phyloP scores from a whole-genome alignment of 768 basidiomycete species.

The Hericium coralloides region DNA sequence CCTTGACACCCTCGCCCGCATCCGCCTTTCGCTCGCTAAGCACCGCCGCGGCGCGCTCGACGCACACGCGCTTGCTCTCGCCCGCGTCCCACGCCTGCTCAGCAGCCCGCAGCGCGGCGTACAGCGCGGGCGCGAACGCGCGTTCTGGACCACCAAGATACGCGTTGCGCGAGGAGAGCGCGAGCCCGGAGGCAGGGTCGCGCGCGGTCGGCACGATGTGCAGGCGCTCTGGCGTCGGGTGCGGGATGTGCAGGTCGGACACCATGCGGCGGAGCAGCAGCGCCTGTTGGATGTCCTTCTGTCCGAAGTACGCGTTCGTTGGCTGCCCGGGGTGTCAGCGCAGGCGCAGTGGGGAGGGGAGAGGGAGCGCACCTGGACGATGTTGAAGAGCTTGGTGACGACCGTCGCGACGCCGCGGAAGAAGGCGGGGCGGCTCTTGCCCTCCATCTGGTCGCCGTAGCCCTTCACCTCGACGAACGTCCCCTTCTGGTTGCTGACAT shows the following conservation, averaged over 20 bases:
- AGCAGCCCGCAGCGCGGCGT: slow-evolving; percentile 56
- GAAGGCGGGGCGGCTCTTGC: slow-evolving; percentile 76
- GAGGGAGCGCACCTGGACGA: slow-evolving; percentile 59
- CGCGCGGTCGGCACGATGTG: slow-evolving; percentile 85
- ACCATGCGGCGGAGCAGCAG: slow-evolving; percentile 72
- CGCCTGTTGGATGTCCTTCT: slow-evolving; percentile 85
- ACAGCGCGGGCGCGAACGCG: slow-evolving; percentile 47
- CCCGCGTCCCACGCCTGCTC: slow-evolving; percentile 45
- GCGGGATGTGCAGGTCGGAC: slow-evolving; percentile 70
- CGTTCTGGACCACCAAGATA: slow-evolving; percentile 67
- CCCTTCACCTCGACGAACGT: slow-evolving; percentile 92
- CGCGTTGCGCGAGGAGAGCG: slow-evolving; percentile 85
- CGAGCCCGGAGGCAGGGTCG: slow-evolving; percentile 54
- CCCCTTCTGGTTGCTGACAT: slow-evolving; percentile 65
- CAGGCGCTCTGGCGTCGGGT: slow-evolving; percentile 65
- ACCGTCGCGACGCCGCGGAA: slow-evolving; percentile 95
- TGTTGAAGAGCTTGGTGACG: slow-evolving; percentile 92
- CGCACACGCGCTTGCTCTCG: slow-evolving; percentile 38
- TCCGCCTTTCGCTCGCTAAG: slow-evolving; percentile 27
- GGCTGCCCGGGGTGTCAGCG: slow-evolving; percentile 43
- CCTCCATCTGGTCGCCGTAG: slow-evolving; percentile 90
- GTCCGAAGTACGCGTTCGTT: slow-evolving; percentile 88
- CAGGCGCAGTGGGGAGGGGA: not conserved
- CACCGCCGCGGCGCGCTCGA: slow-evolving; percentile 33
- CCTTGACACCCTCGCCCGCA: slow-evolving; percentile 30